Conservation (phyloP, 164 flowering plant species). For the Warburgia ugandensis region DNA sequence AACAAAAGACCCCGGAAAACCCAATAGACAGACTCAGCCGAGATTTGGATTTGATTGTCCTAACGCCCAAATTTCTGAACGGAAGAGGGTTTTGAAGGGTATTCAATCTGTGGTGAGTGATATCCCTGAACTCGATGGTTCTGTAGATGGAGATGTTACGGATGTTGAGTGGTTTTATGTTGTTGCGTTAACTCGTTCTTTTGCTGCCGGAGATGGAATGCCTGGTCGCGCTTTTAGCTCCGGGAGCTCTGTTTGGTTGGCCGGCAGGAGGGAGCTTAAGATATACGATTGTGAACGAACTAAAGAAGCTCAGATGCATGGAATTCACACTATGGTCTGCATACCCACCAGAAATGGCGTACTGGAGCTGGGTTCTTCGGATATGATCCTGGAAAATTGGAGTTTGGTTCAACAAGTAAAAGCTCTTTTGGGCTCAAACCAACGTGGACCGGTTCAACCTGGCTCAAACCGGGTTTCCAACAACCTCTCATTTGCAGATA, state of each 20-base stretch:
- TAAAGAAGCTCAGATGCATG: conserved; percentile 48
- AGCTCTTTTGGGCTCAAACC: conserved; percentile 30
- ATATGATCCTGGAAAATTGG: conserved; percentile 35
- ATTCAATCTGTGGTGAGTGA: conserved; percentile 20
- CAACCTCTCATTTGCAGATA: conserved; percentile 28
- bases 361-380: conserved; percentile 54
- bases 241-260: conserved; percentile 44
- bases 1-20: conserved; percentile 12
- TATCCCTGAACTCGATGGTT: conserved; percentile 7
- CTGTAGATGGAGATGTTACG: conserved; percentile 25
- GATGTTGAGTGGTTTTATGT: conserved; percentile 72
- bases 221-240: conserved; percentile 34
- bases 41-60: not conserved
- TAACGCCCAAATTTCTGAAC: conserved; percentile 6
- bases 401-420: conserved; percentile 32
- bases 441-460: not conserved
- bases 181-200: conserved; percentile 40
- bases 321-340: conserved; percentile 50
- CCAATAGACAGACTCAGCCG: not conserved
- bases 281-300: conserved; percentile 42
- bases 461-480: not conserved
- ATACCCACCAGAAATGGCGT: conserved; percentile 45
- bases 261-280: conserved; percentile 29
- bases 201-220: conserved; percentile 35
- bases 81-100: conserved; percentile 24